A percentile compares a stretch with the other conserved stretches of the same genome.
Conservation (phyloP, 1,284 basidiomycete genomes). For the Cryptococcus sp. region DNA sequence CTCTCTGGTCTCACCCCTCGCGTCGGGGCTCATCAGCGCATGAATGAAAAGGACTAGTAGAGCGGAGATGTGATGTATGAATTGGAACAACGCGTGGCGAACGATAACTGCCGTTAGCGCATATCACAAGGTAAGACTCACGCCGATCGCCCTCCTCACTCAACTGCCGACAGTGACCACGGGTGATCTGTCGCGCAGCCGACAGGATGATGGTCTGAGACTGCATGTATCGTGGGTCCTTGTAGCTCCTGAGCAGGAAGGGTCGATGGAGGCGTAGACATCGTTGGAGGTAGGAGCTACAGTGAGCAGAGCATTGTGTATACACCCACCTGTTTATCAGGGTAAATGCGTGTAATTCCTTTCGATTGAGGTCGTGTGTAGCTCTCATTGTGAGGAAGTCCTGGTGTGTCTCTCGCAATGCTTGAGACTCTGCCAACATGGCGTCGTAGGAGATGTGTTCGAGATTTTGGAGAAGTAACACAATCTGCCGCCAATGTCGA, state of each 20-base stretch:
- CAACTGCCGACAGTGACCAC: slow-evolving; percentile 6
- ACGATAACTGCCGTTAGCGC: slow-evolving; percentile 1
- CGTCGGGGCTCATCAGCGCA: slow-evolving; percentile 7
- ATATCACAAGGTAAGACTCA: neutral
- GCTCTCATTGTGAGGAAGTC: slow-evolving; percentile 12
- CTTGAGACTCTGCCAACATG: slow-evolving; percentile 8
- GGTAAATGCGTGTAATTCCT: slow-evolving; percentile 9
- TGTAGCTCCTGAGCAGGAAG: slow-evolving; percentile 15
- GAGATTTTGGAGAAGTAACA: neutral
- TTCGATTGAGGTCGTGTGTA: slow-evolving; percentile 1
- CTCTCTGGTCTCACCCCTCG: slow-evolving; percentile 1
- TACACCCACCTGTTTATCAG: slow-evolving; percentile 10
- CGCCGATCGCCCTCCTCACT: neutral
- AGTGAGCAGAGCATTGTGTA: neutral
- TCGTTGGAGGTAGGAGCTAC: slow-evolving; percentile 14
- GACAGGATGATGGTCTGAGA: slow-evolving; percentile 6
- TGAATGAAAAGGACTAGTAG: slow-evolving; percentile 15
- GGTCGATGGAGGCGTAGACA: slow-evolving; percentile 16
- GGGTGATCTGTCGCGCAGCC: slow-evolving; percentile 11
- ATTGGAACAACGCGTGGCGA: slow-evolving; percentile 8
- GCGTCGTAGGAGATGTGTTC: slow-evolving; percentile 9
- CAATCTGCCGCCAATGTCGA: slow-evolving; percentile 6
- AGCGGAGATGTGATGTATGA: slow-evolving; percentile 14
- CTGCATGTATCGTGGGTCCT: slow-evolving; percentile 4
- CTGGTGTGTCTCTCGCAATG: slow-evolving; percentile 6